A percentile compares a stretch with the other conserved stretches of the same genome.
phyloP scores from a whole-genome alignment of 1,139 yeast genomes.

The Lodderomyces margitis region DNA sequence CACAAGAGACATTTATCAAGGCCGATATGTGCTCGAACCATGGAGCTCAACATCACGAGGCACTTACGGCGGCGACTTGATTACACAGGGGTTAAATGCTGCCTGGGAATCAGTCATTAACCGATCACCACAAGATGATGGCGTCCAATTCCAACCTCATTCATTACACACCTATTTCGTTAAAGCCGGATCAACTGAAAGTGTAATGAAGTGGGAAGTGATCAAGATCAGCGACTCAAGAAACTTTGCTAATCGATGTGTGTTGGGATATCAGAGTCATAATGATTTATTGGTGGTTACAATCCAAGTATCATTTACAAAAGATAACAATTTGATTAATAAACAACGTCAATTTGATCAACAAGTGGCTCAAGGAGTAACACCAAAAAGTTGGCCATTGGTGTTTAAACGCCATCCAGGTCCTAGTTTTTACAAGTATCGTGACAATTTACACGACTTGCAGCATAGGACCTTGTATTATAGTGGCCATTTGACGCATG shows the following conservation, averaged over 20 bases:
- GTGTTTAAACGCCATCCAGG: slow-evolving; percentile 31
- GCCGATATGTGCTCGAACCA: slow-evolving; percentile 37
- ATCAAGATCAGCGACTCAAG: slow-evolving; percentile 31
- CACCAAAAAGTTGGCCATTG: slow-evolving; percentile 24
- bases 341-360: slow-evolving; percentile 14
- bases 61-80: slow-evolving; percentile 41
- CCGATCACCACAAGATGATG: slow-evolving; percentile 6
- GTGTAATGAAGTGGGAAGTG: slow-evolving; percentile 39
- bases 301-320: slow-evolving; percentile 34
- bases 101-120: slow-evolving; percentile 32
- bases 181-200: slow-evolving; percentile 33
- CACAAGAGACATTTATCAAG: slow-evolving; percentile 18
- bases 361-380: slow-evolving; percentile 8
- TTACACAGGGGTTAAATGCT: slow-evolving; percentile 33
- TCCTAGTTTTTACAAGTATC: slow-evolving; percentile 30
- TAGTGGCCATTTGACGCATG: slow-evolving; percentile 29
- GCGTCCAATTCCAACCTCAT: slow-evolving; percentile 33
- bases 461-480: slow-evolving; percentile 27
- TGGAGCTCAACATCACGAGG: slow-evolving; percentile 31
- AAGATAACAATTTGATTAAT: slow-evolving; percentile 23
- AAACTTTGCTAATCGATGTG: slow-evolving; percentile 36
- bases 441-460: slow-evolving; percentile 27
- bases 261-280: slow-evolving; percentile 32
- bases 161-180: slow-evolving; percentile 42
- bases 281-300: slow-evolving; percentile 31